Evolutionary conservation across 106 monocot species (phyloP), one percentile per base, ranked within the genome.

Genomic region (Dendrobium officinale): DNA sequence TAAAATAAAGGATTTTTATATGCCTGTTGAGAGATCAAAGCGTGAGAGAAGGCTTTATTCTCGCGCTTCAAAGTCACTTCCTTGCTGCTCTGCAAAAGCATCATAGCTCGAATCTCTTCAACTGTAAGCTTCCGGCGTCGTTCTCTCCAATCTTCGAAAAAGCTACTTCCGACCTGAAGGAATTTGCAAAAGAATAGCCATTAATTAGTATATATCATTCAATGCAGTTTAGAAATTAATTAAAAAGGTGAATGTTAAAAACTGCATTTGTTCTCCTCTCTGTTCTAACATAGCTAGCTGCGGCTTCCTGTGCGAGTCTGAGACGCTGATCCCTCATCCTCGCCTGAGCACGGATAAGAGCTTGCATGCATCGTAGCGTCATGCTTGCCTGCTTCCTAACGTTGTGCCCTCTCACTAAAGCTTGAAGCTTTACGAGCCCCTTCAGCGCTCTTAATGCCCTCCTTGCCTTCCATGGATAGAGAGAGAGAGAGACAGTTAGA

Each of bases 291-390:
- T 70, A 37, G 13, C 4, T 4, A 40, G 9, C 33, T n/a, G 22
- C 61, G n/a, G 61, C 61, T 61, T 61, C 61, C 22, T 61, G 61
- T n/a, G 61, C 22, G 70, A 95, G 86, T 33, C 85, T 84, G 40
- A 95, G 67, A 27, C 98, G 83, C 79, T 93, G 95, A 70, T 99
- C 92, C 18, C 93, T 72, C 75, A 99, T 89, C 4, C 93, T 85
- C 0, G 85, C 86, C 74, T 99, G 98, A 11, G 95, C 92, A 1
- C 95, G 72, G 0, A 95, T 87, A 56, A 99, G 92, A 6, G 98
- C 98, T 42, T 99, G 95, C 95, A 99, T 99, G 86, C 93, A 99
- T 27, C 93, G 58, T 24, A 99, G 87, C 15, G 98, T 95, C 91
- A 95, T 93, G 78, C 88, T 99, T 24, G 98, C 98, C 75, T 99